phyloP scores from a whole-genome alignment of 495 filamentous ascomycete genomes.

The Melanomma pulvis-pyrius region DNA sequence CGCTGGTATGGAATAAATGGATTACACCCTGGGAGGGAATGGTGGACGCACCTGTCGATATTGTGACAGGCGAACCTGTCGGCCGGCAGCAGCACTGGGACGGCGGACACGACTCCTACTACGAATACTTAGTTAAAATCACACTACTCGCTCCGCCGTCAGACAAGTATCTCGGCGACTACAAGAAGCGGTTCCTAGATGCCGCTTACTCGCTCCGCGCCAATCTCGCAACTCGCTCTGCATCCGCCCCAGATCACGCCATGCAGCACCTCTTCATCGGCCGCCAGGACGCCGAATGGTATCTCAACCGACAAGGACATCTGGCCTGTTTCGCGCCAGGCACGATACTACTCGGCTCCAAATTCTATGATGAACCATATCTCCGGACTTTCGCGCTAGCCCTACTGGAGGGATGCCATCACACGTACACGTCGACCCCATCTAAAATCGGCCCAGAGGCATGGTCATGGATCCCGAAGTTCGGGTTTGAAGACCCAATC shows the following conservation, averaged over 20 bases:
- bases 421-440: conserved; percentile 37
- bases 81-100: conserved; percentile 37
- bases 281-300: conserved; percentile 24
- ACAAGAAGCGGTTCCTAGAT: conserved; percentile 30
- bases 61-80: conserved; percentile 35
- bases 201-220: conserved; percentile 37
- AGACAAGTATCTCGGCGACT: conserved; percentile 31
- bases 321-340: conserved; percentile 42
- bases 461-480: conserved; percentile 40
- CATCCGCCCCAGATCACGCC: conserved; percentile 27
- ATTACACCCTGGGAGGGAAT: conserved; percentile 31
- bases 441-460: conserved; percentile 38
- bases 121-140: conserved; percentile 43
- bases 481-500: conserved; percentile 18
- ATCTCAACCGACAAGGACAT: conserved; percentile 37
- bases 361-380: conserved; percentile 22
- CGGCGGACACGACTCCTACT: conserved; percentile 40
- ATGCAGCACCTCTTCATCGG: conserved; percentile 41
- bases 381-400: conserved; percentile 38
- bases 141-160: conserved; percentile 34
- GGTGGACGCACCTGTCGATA: conserved; percentile 40
- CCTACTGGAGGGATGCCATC: conserved; percentile 43
- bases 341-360: conserved; percentile 37
- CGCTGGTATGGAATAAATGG: conserved; percentile 42
- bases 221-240: conserved; percentile 34